Base-by-base conservation (phyloP, 139 green algal genomes). In the Coccomyxa sp. region DNA sequence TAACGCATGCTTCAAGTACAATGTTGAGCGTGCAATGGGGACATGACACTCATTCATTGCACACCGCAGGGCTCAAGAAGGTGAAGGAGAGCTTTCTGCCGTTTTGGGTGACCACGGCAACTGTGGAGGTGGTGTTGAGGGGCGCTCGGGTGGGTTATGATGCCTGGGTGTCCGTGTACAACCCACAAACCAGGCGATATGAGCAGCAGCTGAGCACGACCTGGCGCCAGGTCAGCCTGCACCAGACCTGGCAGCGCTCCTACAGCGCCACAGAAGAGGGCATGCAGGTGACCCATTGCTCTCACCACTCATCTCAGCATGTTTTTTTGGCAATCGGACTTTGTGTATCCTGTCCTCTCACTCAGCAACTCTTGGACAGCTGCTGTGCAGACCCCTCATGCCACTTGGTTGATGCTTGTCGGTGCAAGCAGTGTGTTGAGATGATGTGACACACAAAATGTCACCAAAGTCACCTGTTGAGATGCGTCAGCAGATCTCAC, bases 1-100 rank as follows among this genome's bases (percentile, higher is more conserved):
- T 51, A 7, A 11, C 3, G 3, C 38, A 51, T 7, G 38, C 38
- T 51, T 51, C 38, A 51, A 51, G 7, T 51, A 51, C 38, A 51
- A 11, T 7, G 38, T 51, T 51, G 38, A 51, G 38, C 38, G 38
- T 51, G 38, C 38, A 51, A 7, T 51, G 38, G 38, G 3, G 38
- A 51, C 38, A 51, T 51, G 38, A 51, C 38, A 51, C 67, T 30
- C 3, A 10, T 10, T 30, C 67, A 16, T 30, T 27, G 25, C 74
- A 45, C 25, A 31, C 9, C 28, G 79, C 60, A 77, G 79, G 79
- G 12, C 60, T 82, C 17, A 60, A 82, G 60, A 82, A 77, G 27
- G 25, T 82, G 79, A 82, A 82, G 79, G 79, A 82, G 63, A 28
- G 60, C 28, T 82, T 51, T 31, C 30, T 82, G 60, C 79, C 79